Evolutionary conservation across 768 basidiomycete species (phyloP), one percentile per base, ranked within the genome.

Genomic region (Boletus vinaceobasis): DNA sequence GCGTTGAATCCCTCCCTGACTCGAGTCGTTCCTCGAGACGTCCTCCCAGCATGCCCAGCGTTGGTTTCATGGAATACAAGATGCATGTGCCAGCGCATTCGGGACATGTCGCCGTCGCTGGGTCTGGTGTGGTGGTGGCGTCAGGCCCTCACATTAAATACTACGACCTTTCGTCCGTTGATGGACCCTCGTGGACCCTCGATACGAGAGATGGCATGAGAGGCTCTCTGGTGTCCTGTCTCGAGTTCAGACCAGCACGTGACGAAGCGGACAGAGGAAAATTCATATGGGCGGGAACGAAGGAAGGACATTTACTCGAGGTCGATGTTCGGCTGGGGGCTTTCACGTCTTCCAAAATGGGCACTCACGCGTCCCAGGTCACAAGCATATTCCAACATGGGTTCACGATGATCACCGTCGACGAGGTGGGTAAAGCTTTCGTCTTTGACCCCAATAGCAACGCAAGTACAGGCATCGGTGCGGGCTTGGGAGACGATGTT

Each of bases 291-390:
- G 73, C 87, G 11, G 96, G 95, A 5, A 92, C 92, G 29, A 93
- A 90, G 73, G 93, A 96, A 26, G 96, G 96, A 0, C 85, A 88
- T 67, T 55, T 99, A 26, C 78, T 87, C 60, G 94, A 97, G 75
- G 60, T 96, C 52, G 92, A 98, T 64, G 74, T 88, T 37, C 71
- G 79, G 50, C 83, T 78, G 3, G 87, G 85, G 0, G 60, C 62
- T 5, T 69, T 93, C 19, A 76, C 76, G 2, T 83, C 81, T 14
- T 73, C 77, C 32, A 89, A 85, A 57, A 75, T 78, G 35, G 75
- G 77, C 13, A 82, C 81, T 0, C 95, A 97, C 64, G 63, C 82
- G 0, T 77, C 84, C 52, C 71, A 86, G 1, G 77, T 98, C 51
- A 79, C 80, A 1, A 76, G 84, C 59, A 88, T 98, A 31, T 87